Conservation (phyloP, 352 stramenopile species). For the Globisporangium takayamanum region DNA sequence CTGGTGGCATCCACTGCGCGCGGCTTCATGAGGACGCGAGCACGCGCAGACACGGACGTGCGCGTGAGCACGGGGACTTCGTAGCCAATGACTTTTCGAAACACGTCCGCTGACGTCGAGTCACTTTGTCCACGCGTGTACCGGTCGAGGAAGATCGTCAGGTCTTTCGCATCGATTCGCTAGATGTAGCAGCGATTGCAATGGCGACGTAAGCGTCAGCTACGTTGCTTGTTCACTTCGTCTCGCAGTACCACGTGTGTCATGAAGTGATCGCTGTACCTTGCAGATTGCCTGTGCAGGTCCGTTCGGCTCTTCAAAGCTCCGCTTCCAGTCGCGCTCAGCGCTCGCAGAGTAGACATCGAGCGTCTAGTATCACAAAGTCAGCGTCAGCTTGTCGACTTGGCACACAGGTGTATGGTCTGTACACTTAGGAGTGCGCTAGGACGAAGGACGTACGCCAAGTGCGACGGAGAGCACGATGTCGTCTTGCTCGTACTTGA, state of each 20-base stretch:
- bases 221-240: too few relatives aligned
- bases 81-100: constrained; percentile 73
- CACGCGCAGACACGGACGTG: constrained; percentile 57
- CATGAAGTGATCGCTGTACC: constrained; percentile 11
- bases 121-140: constrained; percentile 53
- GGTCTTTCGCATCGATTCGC: constrained; percentile 62
- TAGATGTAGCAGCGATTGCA: constrained; percentile 7
- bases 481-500: constrained; percentile 86
- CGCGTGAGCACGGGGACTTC: constrained; percentile 72
- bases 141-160: constrained; percentile 81
- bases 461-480: constrained; percentile 81
- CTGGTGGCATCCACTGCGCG: constrained; percentile 12
- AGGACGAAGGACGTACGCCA: constrained; percentile 30
- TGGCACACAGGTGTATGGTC: not conserved
- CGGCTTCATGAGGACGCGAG: constrained; percentile 41
- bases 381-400: not conserved
- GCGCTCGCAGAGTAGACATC: constrained; percentile 74
- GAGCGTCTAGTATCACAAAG: constrained; percentile 33
- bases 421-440: not conserved
- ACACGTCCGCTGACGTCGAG: constrained; percentile 23
- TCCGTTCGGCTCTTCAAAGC: constrained; percentile 60
- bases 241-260: not conserved
- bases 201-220: not conserved
- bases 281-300: constrained; percentile 48
- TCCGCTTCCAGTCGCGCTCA: constrained; percentile 42